Base-by-base conservation (phyloP, 148 eudicot species). In the Vaccinium darrowii region DNA sequence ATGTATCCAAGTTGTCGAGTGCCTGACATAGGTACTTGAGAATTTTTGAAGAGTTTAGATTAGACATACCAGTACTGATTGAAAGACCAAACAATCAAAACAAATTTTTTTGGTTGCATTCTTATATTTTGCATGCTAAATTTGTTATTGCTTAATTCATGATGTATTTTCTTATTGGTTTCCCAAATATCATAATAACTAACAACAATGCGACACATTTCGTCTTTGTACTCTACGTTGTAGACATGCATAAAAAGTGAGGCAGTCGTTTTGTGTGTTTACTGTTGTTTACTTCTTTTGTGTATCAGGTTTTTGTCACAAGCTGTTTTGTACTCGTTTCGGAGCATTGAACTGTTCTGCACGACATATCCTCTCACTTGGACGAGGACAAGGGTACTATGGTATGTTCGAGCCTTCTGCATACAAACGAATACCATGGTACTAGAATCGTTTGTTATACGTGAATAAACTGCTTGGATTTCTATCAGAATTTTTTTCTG, bases 311-410 rank as follows among this genome's bases (percentile, higher is more conserved):
- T 36, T 13, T 62, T 72, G 73, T 19, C 2, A 5, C 54, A 80
- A 36, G 73, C 73, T 80, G 60, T 19, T 39, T 81, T 50, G 13
- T 33, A 33, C 57, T 52, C 19, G 11, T 72, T 14, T 72, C n/a
- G 36, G 21, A 25, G 43, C 47, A 54, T 60, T 54, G 21, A 30
- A 25, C 30, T 83, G 36, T 8, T 19, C 19, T 83, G 51, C 79
- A 25, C 30, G 78, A 82, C 36, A 52, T 33, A 82, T 82, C 84
- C 47, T 69, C 25, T 3, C 51, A 82, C 58, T 30, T 69, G 84
- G 25, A 82, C 30, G 72, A 72, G 18, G 12, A 82, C 30, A 82
- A 72, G 18, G 12, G 15, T 72, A 72, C 25, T 25, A 82, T 82
- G 84, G 84, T 71, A 72, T 71, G 78, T 52, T 82, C 3, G 12